Conservation (phyloP, 2,329 filamentous ascomycete species). For the Aureobasidium pullulans region DNA sequence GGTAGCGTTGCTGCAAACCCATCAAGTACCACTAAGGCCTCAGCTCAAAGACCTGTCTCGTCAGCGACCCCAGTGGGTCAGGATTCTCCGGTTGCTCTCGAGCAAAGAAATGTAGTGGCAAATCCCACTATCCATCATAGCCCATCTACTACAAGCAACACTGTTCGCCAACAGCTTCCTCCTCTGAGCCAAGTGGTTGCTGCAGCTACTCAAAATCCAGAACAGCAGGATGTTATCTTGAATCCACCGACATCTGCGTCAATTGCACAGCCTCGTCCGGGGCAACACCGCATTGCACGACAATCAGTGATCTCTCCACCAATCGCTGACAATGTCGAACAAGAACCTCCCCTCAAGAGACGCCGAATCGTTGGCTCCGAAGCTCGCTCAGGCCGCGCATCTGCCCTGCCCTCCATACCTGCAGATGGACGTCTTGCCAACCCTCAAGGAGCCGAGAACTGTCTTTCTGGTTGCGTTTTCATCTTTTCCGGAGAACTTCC, state of each 20-base stretch:
- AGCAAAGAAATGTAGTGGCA: not conserved
- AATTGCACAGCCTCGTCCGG: not conserved
- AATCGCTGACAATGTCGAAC: not conserved
- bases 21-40: no score
- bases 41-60: no score
- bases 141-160: no score
- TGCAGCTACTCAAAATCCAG: not conserved
- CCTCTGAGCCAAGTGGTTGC: not conserved
- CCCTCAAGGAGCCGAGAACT: not conserved
- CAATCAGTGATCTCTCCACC: not conserved
- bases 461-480: not conserved
- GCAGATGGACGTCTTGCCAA: not conserved
- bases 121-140: not conserved
- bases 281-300: not conserved
- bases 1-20: no score
- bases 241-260: not conserved
- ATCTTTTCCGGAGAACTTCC: not conserved
- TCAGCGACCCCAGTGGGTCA: not conserved
- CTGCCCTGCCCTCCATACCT: not conserved
- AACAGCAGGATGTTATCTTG: not conserved
- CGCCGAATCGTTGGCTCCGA: not conserved
- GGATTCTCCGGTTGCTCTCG: not conserved
- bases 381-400: not conserved
- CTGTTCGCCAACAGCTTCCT: not conserved
- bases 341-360: not conserved